Evolutionary conservation across 1,284 basidiomycete genomes (phyloP).

Genomic region (Ceratobasidium sp.): DNA sequence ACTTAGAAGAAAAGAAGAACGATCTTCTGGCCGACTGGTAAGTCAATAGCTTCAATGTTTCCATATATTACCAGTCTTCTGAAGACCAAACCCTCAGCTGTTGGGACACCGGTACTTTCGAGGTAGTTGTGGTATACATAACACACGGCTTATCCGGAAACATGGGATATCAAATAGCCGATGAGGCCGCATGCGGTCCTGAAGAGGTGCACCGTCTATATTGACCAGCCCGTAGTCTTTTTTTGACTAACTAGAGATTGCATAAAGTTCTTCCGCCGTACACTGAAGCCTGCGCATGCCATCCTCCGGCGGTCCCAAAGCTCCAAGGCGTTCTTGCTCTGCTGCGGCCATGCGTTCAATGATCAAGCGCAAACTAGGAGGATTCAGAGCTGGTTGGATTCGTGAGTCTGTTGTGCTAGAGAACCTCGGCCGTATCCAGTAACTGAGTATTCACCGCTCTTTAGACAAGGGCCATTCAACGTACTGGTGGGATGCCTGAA

Average conservation of each 20-base stretch:
- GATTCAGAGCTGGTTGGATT: slow-evolving; percentile 9
- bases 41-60: too few relatives aligned
- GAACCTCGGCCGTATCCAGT: not conserved
- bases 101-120: slow-evolving; percentile 1
- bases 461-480: slow-evolving; percentile 1
- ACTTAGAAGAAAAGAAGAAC: too few relatives aligned
- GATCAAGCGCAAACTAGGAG: not conserved
- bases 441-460: too few relatives aligned
- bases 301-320: not conserved
- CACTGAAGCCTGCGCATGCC: not conserved
- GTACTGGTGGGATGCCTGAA: slow-evolving; percentile 1
- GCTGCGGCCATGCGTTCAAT: not conserved
- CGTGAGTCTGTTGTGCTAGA: not conserved
- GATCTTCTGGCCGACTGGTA: too few relatives aligned
- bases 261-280: slow-evolving; percentile 23
- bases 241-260: not conserved
- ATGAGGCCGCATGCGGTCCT: not conserved
- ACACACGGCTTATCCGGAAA: slow-evolving; percentile 10
- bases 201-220: not conserved
- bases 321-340: not conserved
- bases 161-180: not conserved
- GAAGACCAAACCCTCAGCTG: too few relatives aligned
- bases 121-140: slow-evolving; percentile 11
- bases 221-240: not conserved
- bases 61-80: too few relatives aligned